phyloP scores from a whole-genome alignment of 176 grass and related monocot genomes.

The Hyparrhenia diplandra region DNA sequence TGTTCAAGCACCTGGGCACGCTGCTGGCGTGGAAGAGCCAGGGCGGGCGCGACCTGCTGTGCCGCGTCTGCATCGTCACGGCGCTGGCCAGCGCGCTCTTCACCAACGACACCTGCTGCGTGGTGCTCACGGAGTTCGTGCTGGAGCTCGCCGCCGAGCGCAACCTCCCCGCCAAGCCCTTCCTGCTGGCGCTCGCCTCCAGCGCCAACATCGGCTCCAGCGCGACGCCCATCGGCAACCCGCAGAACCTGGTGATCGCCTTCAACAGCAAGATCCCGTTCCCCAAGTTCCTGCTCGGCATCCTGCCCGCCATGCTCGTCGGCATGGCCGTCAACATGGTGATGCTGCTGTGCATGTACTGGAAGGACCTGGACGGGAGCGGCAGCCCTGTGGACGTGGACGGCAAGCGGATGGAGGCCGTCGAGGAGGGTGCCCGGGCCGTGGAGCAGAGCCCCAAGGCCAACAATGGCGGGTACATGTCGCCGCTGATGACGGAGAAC shows the following conservation, averaged over 20 bases:
- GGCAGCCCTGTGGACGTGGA: not conserved
- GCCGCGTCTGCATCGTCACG: conserved; percentile 83
- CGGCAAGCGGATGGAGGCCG: conserved; percentile 27
- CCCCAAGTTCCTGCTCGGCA: conserved; percentile 63
- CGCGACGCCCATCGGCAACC: conserved; percentile 91
- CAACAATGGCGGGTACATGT: not conserved
- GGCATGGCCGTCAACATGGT: conserved; percentile 70
- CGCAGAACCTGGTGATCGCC: conserved; percentile 93
- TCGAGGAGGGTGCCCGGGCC: no score
- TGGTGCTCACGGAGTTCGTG: conserved; percentile 95
- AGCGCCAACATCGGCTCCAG: conserved; percentile 93
- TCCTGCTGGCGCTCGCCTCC: conserved; percentile 75
- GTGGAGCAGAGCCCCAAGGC: not conserved
- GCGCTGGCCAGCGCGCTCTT: conserved; percentile 76
- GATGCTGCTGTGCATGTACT: conserved; percentile 75
- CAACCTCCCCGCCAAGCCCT: conserved; percentile 84
- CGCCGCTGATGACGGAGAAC: conserved; percentile 38
- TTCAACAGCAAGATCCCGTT: conserved; percentile 82
- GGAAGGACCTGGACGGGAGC: conserved; percentile 47
- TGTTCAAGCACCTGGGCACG: conserved; percentile 77
- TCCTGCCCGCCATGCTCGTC: conserved; percentile 71
- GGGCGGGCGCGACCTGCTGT: conserved; percentile 81
- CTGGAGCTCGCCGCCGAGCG: conserved; percentile 83
- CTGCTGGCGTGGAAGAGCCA: conserved; percentile 74
- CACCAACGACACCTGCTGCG: conserved; percentile 97